A percentile compares a stretch with the other conserved stretches of the same genome.
Conservation (phyloP, 2,329 filamentous ascomycete species). For the Plectosphaerella cucumerina region DNA sequence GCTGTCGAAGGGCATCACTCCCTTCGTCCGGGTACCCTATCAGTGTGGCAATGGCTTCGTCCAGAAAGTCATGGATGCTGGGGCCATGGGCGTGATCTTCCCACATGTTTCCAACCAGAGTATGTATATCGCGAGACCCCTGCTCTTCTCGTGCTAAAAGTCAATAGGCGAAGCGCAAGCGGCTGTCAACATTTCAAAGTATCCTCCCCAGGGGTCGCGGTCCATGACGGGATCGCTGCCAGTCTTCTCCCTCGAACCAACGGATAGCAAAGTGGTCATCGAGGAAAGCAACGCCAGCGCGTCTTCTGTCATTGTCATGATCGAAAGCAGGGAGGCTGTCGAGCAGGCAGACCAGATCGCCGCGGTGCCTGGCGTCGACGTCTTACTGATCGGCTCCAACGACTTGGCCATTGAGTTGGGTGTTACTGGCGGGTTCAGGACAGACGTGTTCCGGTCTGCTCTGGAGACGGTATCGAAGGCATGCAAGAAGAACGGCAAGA, state of each 20-base stretch:
- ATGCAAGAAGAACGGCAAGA: slow-evolving; percentile 15
- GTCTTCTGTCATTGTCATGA: slow-evolving; percentile 21
- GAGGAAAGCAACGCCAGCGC: slow-evolving; percentile 15
- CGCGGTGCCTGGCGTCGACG: slow-evolving; percentile 22
- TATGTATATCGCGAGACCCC: not conserved
- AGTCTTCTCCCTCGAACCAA: slow-evolving; percentile 17
- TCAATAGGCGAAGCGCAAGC: slow-evolving; percentile 16
- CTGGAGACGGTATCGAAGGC: slow-evolving; percentile 12
- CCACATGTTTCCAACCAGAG: slow-evolving; percentile 18
- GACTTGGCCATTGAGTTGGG: slow-evolving; percentile 23
- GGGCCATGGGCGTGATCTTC: slow-evolving; percentile 26
- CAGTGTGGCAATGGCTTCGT: slow-evolving; percentile 28
- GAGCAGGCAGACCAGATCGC: slow-evolving; percentile 23
- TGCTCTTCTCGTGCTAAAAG: not conserved
- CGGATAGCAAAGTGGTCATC: slow-evolving; percentile 15
- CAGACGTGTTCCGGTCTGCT: slow-evolving; percentile 9
- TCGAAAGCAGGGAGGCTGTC: slow-evolving; percentile 19
- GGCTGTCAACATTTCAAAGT: slow-evolving; percentile 20
- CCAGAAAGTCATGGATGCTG: slow-evolving; percentile 24
- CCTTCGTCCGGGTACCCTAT: slow-evolving; percentile 26
- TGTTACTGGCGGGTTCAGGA: slow-evolving; percentile 15
- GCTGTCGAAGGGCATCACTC: slow-evolving; percentile 20
- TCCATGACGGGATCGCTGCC: slow-evolving; percentile 19
- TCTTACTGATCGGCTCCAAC: slow-evolving; percentile 24
- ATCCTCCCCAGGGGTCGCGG: slow-evolving; percentile 15